Conservation (phyloP, 1,284 basidiomycete genomes). For the Omphalotus olearius region DNA sequence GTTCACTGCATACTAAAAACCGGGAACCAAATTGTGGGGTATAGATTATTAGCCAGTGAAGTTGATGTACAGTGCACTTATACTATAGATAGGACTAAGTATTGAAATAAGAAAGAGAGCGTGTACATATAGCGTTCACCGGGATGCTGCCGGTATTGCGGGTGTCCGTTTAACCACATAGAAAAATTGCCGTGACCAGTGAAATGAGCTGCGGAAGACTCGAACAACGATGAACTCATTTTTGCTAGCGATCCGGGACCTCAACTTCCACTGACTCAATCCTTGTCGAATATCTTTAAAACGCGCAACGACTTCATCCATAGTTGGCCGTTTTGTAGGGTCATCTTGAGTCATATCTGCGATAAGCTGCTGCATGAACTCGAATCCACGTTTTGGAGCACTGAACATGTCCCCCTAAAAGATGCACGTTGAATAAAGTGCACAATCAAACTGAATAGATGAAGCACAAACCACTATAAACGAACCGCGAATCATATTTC, state of each 20-base stretch:
- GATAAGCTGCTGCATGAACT: slow-evolving; percentile 24
- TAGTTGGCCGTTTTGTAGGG: slow-evolving; percentile 23
- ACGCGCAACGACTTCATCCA: slow-evolving; percentile 22
- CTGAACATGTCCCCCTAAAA: neutral
- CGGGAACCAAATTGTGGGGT: too few species aligned
- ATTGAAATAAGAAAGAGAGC: too few species aligned
- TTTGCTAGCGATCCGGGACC: slow-evolving; percentile 1
- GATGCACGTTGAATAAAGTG: too few species aligned
- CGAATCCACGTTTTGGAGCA: slow-evolving; percentile 12
- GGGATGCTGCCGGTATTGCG: neutral
- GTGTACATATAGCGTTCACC: too few species aligned
- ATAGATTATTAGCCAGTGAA: too few species aligned
- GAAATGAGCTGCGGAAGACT: neutral
- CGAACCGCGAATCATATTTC: slow-evolving; percentile 24
- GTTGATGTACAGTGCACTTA: too few species aligned
- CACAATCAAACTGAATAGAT: too few species aligned
- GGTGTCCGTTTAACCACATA: slow-evolving; percentile 3
- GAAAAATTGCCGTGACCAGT: neutral
- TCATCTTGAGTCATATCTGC: slow-evolving; percentile 25
- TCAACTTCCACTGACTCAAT: slow-evolving; percentile 14
- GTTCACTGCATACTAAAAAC: too few species aligned
- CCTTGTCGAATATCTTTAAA: slow-evolving; percentile 17
- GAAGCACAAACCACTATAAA: slow-evolving; percentile 2
- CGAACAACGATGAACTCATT: neutral
- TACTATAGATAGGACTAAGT: too few species aligned